Base-by-base conservation (phyloP, 169 alveolate species). In the Eimeria praecox region DNA sequence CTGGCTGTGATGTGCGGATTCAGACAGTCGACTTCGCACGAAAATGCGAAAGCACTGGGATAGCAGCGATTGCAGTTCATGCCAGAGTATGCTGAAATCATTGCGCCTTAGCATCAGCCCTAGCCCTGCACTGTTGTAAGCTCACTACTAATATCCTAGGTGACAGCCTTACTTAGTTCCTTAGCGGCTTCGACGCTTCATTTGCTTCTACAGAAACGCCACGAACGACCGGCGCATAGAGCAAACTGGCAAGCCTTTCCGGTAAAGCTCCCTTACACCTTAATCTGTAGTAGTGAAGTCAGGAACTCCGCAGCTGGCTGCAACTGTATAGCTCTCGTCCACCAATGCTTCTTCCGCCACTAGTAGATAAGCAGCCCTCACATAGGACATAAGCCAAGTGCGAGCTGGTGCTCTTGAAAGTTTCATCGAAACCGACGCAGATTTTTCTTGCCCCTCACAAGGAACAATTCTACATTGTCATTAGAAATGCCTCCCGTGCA, bases 1-100 rank as follows among this genome's bases (percentile, higher is more conserved):
- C 88, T 90, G 90, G 88, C 5, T 64, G 59, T 73, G 82, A 38
- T 38, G 4, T 49, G 33, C 35, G 52, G 14, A 22, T 46, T 12
- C 93, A 95, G 97, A 95, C 97, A 18, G 78, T 88, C 64, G 97
- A 95, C 71, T 95, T 78, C 85, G 95, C 94, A 59, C 88, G 90
- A 24, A 30, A 64, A 82, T 95, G 97, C 86, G 95, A 95, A 56
- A 54, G 86, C 40, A 59, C 95, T 66, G 95, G 95, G 22, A 64
- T 90, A 33, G 94, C 89, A 18, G 97, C 97, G 40, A 82, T 95
- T 30, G 94, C 95, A 2, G 83, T 95, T 20, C 97, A 95, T 54
- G 94, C 94, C 16, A 87, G 97, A 71, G 95, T 95, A 75, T n/a
- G 95, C 44, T 46, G 62, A 77, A 20, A 54, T 46, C 33, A 18